Base-by-base conservation (phyloP, 1,284 basidiomycete species). In the Omphalotus olearius region DNA sequence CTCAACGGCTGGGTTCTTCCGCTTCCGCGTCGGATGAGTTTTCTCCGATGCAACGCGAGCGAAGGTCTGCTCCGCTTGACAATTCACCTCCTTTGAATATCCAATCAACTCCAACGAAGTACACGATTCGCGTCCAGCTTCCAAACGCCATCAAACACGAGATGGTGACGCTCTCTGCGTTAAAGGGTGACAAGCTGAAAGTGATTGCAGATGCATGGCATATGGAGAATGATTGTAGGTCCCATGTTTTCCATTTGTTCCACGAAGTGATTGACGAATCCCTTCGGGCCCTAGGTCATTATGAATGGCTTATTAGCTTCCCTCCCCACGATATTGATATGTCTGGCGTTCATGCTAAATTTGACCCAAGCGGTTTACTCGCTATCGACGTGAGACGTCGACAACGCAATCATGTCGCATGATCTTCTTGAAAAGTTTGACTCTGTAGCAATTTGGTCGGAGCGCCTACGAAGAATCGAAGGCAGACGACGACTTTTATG, bases 171-270 rank as follows among this genome's bases (percentile, higher is more conserved):
- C 69, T 80, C 37, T 71, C 72, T 18, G 79, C 72, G 28, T 75
- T 76, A 57, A 76, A 72, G 55, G 79, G 78, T 2, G 74, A 78
- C 57, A 73, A 69, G 56, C 59, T 81, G 36, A 69, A 71, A 55
- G 69, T 80, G 7, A 69, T 80, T 36, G 79, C 79, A 28, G 78
- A 82, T 60, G 79, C 75, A 36, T 80, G 79, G 78, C 74, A 80
- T 62, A 69, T 75, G 64, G 78, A 80, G 56, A 63, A 56, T 47
- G 73, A 78, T 53, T 77, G 76, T 79, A 61, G 65, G 76, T 69
- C 23, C 3, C 23, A 23, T 16, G 3, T 38, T 30, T 35, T 36
- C 5, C 20, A 7, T 41, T 2, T n/a, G 45, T 52, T 46, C 6
- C 37, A 14, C 45, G 4, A 23, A 25, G 13, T 23, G 14, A 14